Base-by-base conservation (phyloP, 805 yeast species). In the Candida arabinofermentans region DNA sequence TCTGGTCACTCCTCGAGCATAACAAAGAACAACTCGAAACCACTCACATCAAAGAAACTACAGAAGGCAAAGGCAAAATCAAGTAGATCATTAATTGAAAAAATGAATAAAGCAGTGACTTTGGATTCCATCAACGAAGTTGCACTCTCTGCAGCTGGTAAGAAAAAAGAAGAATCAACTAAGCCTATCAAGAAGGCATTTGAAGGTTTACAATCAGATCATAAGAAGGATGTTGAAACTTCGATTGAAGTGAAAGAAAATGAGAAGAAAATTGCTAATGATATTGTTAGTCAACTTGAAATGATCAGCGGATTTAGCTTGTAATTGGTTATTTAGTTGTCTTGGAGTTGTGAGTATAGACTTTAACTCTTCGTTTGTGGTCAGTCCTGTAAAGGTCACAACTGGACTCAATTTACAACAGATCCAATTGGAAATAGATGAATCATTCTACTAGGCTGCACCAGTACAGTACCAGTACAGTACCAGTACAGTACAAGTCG, bases 231-330 rank as follows among this genome's bases (percentile, higher is more conserved):
- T 45, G 57, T 57, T 30, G 55, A 62, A 39, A 57, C 50, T 7
- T 29, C 46, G 7, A 38, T 42, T 26, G 37, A 46, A 13, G 40
- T 36, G 3, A 51, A 55, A 36, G 55, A 53, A 22, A 46, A 52
- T 35, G 57, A 62, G 24, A 61, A 64, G 47, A 45, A 57, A 44
- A 64, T 67, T 4, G 70, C 71, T n/a, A 51, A 55, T 30, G 79
- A 73, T 39, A 47, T 76, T 26, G 59, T 66, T 14, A 57, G 57
- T 36, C 81, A 76, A 54, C 48, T 76, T 44, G 79, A 75, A 42
- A 46, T 74, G 49, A 62, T 76, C 17, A 67, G 71, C 16, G 77
- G 69, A 4, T 66, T 75, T 59, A 70, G 55, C 23, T 53, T 69
- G 24, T 39, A 29, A 21, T 22, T 18, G n/a, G 19, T 12, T 30